A percentile compares a stretch with the other conserved stretches of the same genome.
Conservation (phyloP, 805 yeast species). For the Ogataea neopini region DNA sequence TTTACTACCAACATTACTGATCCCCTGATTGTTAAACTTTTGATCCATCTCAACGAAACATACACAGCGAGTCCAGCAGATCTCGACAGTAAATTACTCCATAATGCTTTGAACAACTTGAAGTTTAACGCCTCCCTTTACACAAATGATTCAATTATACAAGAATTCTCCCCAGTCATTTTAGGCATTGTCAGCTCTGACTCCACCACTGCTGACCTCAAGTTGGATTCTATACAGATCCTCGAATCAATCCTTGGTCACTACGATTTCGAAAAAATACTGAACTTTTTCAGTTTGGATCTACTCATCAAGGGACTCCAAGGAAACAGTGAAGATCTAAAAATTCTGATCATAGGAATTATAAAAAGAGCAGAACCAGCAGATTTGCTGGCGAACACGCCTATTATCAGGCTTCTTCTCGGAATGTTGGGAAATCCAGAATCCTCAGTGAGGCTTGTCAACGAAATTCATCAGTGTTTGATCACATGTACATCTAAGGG, state of each 20-base stretch:
- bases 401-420: constrained; percentile 29
- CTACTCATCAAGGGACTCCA: constrained; percentile 33
- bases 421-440: constrained; percentile 22
- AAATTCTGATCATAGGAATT: constrained; percentile 27
- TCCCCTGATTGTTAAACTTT: constrained; percentile 20
- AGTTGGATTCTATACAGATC: constrained; percentile 21
- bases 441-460: constrained; percentile 25
- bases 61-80: constrained; percentile 3
- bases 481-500: constrained; percentile 27
- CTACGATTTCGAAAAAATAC: constrained; percentile 32
- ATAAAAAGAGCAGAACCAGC: constrained; percentile 32
- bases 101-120: constrained; percentile 20
- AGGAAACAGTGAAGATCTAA: constrained; percentile 29
- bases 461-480: constrained; percentile 25
- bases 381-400: constrained; percentile 37
- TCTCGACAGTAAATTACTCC: constrained; percentile 19
- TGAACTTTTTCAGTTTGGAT: constrained; percentile 26
- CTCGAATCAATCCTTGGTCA: constrained; percentile 30
- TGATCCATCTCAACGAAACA: constrained; percentile 20
- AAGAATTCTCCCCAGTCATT: constrained; percentile 23
- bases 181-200: constrained; percentile 28
- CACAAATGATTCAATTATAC: constrained; percentile 13
- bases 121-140: constrained; percentile 20
- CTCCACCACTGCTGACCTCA: constrained; percentile 24
- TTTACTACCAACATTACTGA: constrained; percentile 16